phyloP scores from a whole-genome alignment of 2,329 filamentous ascomycete species.

The Colletotrichum sojae region DNA sequence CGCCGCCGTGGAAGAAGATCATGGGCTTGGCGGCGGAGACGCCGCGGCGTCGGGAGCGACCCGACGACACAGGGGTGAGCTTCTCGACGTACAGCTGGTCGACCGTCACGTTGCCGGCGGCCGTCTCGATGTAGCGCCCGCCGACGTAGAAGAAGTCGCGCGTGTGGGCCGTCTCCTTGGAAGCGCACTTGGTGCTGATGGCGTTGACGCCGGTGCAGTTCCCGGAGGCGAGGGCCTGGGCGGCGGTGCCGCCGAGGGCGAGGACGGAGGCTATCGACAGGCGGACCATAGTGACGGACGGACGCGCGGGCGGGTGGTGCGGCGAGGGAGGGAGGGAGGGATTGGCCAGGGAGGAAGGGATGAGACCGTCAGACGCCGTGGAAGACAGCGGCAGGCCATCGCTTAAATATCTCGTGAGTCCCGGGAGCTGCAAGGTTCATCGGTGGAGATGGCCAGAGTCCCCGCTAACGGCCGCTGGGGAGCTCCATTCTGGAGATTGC shows the following conservation, averaged over 20 bases:
- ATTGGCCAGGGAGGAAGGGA: neutral
- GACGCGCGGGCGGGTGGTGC: neutral
- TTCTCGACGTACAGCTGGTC: slow-evolving; percentile 69
- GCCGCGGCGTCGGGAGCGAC: slow-evolving; percentile 4
- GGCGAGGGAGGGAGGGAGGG: neutral
- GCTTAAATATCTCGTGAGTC: neutral
- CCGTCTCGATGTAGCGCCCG: slow-evolving; percentile 50
- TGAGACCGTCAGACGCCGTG: neutral
- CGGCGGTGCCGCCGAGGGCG: slow-evolving; percentile 3
- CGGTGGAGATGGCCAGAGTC: neutral
- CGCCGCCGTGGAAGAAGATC: slow-evolving; percentile 38
- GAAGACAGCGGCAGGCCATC: neutral
- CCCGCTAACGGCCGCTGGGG: neutral
- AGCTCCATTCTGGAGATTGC: slow-evolving; percentile 3
- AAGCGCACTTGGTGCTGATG: slow-evolving; percentile 37
- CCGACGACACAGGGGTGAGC: slow-evolving; percentile 50
- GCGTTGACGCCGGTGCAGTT: slow-evolving; percentile 35
- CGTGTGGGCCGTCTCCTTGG: slow-evolving; percentile 42
- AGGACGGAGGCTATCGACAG: slow-evolving; percentile 16
- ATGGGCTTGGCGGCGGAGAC: slow-evolving; percentile 18
- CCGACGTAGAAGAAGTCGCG: slow-evolving; percentile 54
- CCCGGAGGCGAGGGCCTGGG: neutral
- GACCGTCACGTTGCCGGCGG: slow-evolving; percentile 48
- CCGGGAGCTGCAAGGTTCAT: neutral
- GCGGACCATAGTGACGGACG: slow-evolving; percentile 18